Conservation (phyloP, 352 stramenopile genomes). For the Pythium angustatum region DNA sequence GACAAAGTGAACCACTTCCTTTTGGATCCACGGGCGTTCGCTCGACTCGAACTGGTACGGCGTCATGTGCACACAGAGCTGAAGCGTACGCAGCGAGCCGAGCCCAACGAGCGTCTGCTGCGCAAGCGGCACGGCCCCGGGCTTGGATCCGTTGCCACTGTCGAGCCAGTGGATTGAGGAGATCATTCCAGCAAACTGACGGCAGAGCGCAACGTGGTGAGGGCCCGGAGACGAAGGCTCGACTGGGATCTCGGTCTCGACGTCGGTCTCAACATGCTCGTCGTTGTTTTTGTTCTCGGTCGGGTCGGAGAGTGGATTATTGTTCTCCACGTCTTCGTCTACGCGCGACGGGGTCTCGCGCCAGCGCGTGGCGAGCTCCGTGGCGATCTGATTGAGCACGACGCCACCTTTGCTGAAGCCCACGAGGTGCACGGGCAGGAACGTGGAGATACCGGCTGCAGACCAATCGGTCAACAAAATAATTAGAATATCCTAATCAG, state of each 20-base stretch:
- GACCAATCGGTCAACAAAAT: slow-evolving; percentile 1
- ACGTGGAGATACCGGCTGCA: slow-evolving; percentile 43
- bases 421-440: slow-evolving; percentile 58
- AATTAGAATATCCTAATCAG: background rate
- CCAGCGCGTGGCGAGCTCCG: slow-evolving; percentile 44
- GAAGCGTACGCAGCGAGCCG: slow-evolving; percentile 38
- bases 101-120: slow-evolving; percentile 40
- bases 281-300: no score
- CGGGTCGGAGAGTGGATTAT: slow-evolving; percentile 18
- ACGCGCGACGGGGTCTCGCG: background rate
- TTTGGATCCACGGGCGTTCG: slow-evolving; percentile 55
- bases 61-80: slow-evolving; percentile 63
- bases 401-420: slow-evolving; percentile 72
- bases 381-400: slow-evolving; percentile 72
- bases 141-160: slow-evolving; percentile 53
- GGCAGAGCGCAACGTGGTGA: background rate
- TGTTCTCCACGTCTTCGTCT: slow-evolving; percentile 25
- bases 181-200: slow-evolving; percentile 32
- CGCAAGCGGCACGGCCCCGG: slow-evolving; percentile 40
- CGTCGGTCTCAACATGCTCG: background rate
- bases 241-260: background rate
- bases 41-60: slow-evolving; percentile 57
- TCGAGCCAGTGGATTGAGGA: slow-evolving; percentile 69
- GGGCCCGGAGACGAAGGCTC: background rate
- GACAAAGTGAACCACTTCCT: slow-evolving; percentile 33